A percentile compares a stretch with the other conserved stretches of the same genome.
Evolutionary conservation across 257 asterid species (phyloP).

Genomic region (Apocynum venetum): DNA sequence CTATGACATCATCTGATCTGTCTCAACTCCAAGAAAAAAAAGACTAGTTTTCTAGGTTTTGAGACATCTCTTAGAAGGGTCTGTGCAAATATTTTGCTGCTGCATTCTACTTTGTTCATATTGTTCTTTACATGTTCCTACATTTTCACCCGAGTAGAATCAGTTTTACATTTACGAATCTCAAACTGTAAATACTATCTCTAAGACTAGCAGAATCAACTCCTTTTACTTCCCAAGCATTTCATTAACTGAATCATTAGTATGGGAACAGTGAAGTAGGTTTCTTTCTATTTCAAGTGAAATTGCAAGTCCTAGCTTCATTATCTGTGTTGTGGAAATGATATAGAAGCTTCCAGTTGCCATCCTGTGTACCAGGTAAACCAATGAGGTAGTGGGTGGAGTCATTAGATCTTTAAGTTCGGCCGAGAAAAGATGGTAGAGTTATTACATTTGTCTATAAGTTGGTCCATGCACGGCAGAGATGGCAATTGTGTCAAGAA

Average conservation of each 20-base stretch:
- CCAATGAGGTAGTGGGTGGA: neutral
- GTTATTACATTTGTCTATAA: neutral
- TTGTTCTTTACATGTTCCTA: neutral
- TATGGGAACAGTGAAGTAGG: neutral
- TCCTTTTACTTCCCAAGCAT: neutral
- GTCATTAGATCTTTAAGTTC: neutral
- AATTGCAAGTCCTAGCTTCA: neutral
- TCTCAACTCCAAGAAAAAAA: conserved; percentile 9
- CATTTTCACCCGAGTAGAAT: neutral
- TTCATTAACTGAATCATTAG: neutral
- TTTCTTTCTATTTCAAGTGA: neutral
- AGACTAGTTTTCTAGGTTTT: neutral
- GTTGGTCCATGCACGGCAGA: neutral
- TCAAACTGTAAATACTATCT: conserved; percentile 6
- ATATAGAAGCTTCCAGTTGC: neutral
- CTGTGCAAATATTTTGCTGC: conserved; percentile 13
- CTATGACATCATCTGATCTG: conserved; percentile 3
- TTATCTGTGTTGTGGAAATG: neutral
- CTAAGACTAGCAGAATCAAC: neutral
- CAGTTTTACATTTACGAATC: neutral
- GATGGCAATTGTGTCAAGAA: neutral
- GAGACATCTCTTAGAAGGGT: conserved; percentile 10
- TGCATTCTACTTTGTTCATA: conserved; percentile 14
- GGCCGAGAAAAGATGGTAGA: neutral
- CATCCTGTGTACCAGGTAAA: neutral